Evolutionary conservation across 73 alveolate genomes (phyloP), one percentile per base, ranked within the genome.

Genomic region (Paraurostyla sp.): DNA sequence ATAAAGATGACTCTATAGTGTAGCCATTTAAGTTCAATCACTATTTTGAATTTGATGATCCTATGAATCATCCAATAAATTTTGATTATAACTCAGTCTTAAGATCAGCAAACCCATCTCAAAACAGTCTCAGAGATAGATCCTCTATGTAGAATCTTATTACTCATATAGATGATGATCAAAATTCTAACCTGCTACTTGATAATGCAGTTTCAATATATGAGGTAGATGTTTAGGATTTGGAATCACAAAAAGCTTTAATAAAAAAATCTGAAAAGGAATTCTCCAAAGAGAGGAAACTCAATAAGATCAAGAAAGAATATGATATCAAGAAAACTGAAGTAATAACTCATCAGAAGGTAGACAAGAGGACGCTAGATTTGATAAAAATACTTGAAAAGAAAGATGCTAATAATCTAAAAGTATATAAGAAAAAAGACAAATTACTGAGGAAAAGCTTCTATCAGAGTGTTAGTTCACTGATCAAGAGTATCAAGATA

Each of bases 161-260:
- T 9, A 65, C 82, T 1, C 6, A 22, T 9, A 65, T 65, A 11
- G 82, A 38, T 65, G 82, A 65, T 65, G 82, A 65, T 38, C 16
- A 33, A 33, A 6, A 3, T 2, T 35, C 82, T 0, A 65, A 65
- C 25, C 82, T 65, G 16, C 46, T 65, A 4, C 18, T 9, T 36
- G 82, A 65, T 11, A 65, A 65, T 1, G 6, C 82, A 36, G 25
- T 65, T 38, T 7, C 56, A 32, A 11, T 65, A 38, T 65, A 38
- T 65, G 94, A 58, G 20, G 75, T 88, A 0, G 89, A 88, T 65
- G 63, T 88, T 22, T 18, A 54, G 3, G 91, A 88, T 32, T 51
- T 88, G 0, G 86, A 88, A 20, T 58, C 42, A 25, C 57, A 78
- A 69, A 33, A 80, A 88, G 43, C 45, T 71, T 0, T 54, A 45